These are phyloP conservation scores for Austroboletus novae-zelandiae DNA, from an alignment of 1,284 basidiomycete species.

Conservation along the genomic window DNA sequence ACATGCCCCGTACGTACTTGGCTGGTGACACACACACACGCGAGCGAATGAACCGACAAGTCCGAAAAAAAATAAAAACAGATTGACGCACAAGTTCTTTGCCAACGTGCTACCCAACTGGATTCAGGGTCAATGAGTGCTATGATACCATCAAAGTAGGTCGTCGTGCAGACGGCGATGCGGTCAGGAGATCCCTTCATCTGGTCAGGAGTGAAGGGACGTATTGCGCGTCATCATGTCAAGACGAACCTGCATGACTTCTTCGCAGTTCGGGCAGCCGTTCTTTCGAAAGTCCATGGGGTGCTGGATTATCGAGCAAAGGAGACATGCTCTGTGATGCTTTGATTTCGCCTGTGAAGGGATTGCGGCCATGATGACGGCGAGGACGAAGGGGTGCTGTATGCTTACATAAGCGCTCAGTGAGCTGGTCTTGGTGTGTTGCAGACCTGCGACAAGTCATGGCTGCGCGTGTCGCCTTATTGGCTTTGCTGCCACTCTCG, in stretches of 20 bases:
- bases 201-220: slow-evolving; percentile 40
- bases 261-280: slow-evolving; percentile 98
- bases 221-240: background rate
- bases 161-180: slow-evolving; percentile 88
- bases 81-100: slow-evolving; percentile 73
- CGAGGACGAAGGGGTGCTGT: background rate
- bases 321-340: slow-evolving; percentile 84
- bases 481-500: slow-evolving; percentile 44
- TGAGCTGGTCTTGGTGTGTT: no score
- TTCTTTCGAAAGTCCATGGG: slow-evolving; percentile 81
- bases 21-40: slow-evolving; percentile 44
- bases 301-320: slow-evolving; percentile 88
- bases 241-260: slow-evolving; percentile 78
- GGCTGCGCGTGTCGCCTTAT: slow-evolving; percentile 21
- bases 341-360: slow-evolving; percentile 63
- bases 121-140: slow-evolving; percentile 85
- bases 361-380: slow-evolving; percentile 42
- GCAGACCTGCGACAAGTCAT: no score
- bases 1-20: slow-evolving; percentile 84
- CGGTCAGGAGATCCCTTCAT: slow-evolving; percentile 88
- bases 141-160: slow-evolving; percentile 91
- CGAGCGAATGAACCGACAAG: slow-evolving; percentile 1
- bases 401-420: slow-evolving; percentile 26
- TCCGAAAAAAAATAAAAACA: background rate
- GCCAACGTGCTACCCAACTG: slow-evolving; percentile 96